Evolutionary conservation across 345 rosid species (phyloP).

Genomic region (Pugionium dolabratum): DNA sequence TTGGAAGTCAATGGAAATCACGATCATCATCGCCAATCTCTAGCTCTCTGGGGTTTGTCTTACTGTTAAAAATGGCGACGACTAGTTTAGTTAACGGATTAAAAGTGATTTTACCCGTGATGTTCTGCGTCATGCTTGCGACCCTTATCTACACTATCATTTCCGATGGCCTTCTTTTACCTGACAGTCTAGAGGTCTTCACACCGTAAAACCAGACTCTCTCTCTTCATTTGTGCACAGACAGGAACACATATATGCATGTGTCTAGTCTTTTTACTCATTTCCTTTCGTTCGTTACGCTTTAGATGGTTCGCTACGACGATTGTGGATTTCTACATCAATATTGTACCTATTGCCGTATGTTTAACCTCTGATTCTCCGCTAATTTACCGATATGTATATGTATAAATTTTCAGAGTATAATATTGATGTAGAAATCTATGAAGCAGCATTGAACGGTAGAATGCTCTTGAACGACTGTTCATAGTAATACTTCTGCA

Average conservation of each 20-base stretch:
- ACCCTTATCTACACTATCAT: slow-evolving; percentile 60
- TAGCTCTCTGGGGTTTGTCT: not conserved
- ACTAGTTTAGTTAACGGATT: slow-evolving; percentile 44
- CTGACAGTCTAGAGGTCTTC: slow-evolving; percentile 67
- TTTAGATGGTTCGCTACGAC: slow-evolving; percentile 80
- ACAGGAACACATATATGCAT: too few relatives aligned
- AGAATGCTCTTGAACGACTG: too few relatives aligned
- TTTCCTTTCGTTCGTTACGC: not conserved
- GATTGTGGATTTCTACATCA: slow-evolving; percentile 70
- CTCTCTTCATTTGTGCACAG: not conserved
- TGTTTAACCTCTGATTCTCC: not conserved
- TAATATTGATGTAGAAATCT: not conserved
- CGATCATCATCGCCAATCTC: not conserved
- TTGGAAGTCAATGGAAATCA: slow-evolving; percentile 16
- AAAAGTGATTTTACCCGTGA: slow-evolving; percentile 46
- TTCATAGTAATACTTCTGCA: not conserved
- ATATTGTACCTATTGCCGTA: slow-evolving; percentile 62
- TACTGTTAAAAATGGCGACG: slow-evolving; percentile 45
- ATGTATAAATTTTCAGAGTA: too few relatives aligned
- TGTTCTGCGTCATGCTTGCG: slow-evolving; percentile 54
- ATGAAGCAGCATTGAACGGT: too few relatives aligned
- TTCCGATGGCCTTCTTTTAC: slow-evolving; percentile 71
- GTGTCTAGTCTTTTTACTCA: not conserved
- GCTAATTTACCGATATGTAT: too few relatives aligned
- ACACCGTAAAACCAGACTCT: slow-evolving; percentile 55